These are phyloP conservation scores for Aegilops bicornis DNA, from an alignment of 176 grass and related monocot species.

Conservation along the genomic window DNA sequence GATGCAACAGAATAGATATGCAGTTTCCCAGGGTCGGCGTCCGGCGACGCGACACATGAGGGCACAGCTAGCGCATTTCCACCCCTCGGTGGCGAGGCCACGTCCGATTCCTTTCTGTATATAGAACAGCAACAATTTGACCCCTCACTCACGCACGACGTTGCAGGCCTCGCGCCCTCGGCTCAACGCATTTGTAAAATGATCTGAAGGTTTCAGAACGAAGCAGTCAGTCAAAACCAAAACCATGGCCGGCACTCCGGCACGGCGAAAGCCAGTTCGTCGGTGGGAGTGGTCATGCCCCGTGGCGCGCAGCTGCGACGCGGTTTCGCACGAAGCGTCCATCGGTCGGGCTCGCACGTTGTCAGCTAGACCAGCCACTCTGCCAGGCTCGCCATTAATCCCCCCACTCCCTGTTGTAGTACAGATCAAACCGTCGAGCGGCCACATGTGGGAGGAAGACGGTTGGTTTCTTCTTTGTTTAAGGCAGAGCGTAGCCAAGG, in stretches of 20 bases:
- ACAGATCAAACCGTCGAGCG: neutral
- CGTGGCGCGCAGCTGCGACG: neutral
- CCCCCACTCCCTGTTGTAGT: neutral
- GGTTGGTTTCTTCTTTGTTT: slow-evolving; percentile 10
- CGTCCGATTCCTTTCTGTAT: neutral
- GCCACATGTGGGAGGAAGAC: slow-evolving; percentile 30
- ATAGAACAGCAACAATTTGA: neutral
- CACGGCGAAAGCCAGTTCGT: neutral
- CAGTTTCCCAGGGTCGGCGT: neutral
- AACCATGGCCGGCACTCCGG: neutral
- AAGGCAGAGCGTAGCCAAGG: neutral
- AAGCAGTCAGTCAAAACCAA: neutral
- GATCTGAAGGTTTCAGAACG: neutral
- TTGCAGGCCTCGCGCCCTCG: neutral
- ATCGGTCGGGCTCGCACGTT: slow-evolving; percentile 15
- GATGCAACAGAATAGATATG: neutral
- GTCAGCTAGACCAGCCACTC: neutral
- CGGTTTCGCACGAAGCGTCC: slow-evolving; percentile 2
- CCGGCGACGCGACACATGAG: neutral
- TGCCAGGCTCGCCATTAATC: slow-evolving; percentile 11
- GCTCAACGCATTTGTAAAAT: neutral
- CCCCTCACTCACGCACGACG: neutral
- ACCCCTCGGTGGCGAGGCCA: neutral
- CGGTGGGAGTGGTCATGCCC: neutral
- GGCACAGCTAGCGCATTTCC: neutral